Conservation (phyloP, 1,284 basidiomycete genomes). For the Trichosporon inkin region DNA sequence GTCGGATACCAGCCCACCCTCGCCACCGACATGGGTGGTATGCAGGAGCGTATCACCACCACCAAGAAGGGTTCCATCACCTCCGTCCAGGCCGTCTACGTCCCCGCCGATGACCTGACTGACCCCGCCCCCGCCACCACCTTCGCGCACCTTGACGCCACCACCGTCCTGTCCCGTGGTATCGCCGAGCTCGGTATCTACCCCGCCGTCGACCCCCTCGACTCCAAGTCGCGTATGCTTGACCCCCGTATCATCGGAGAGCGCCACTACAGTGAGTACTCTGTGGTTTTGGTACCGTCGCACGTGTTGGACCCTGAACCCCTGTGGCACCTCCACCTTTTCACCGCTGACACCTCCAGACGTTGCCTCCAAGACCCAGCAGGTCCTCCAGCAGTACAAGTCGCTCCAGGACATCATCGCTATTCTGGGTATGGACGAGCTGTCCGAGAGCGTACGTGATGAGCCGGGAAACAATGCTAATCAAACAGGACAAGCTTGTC, state of each 20-base stretch:
- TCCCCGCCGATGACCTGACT: conserved; percentile 99
- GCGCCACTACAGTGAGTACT: conserved; percentile 70
- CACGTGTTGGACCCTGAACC: no score
- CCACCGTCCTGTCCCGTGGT: conserved; percentile 95
- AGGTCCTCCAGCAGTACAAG: conserved; percentile 99
- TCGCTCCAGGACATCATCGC: conserved; percentile 77
- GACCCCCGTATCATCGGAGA: conserved; percentile 92
- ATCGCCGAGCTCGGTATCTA: conserved; percentile 99
- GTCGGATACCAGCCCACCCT: conserved; percentile 99
- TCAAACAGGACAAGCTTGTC: conserved; percentile 3
- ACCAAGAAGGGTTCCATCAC: conserved; percentile 99
- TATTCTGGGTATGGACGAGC: conserved; percentile 94
- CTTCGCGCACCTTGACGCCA: conserved; percentile 99
- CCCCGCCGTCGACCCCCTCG: conserved; percentile 97
- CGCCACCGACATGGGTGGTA: conserved; percentile 99
- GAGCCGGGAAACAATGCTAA: background rate
- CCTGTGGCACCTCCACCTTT: background rate
- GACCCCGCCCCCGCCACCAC: conserved; percentile 99
- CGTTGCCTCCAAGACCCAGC: conserved; percentile 90
- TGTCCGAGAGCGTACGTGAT: no score
- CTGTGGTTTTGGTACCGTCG: no score
- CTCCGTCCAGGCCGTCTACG: conserved; percentile 98
- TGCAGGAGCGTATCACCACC: conserved; percentile 99
- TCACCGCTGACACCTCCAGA: conserved; percentile 41
- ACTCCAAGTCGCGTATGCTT: conserved; percentile 99